These are phyloP conservation scores for Phaeosphaeriaceae sp. DNA, from an alignment of 2,329 filamentous ascomycete genomes.

Conservation along the genomic window DNA sequence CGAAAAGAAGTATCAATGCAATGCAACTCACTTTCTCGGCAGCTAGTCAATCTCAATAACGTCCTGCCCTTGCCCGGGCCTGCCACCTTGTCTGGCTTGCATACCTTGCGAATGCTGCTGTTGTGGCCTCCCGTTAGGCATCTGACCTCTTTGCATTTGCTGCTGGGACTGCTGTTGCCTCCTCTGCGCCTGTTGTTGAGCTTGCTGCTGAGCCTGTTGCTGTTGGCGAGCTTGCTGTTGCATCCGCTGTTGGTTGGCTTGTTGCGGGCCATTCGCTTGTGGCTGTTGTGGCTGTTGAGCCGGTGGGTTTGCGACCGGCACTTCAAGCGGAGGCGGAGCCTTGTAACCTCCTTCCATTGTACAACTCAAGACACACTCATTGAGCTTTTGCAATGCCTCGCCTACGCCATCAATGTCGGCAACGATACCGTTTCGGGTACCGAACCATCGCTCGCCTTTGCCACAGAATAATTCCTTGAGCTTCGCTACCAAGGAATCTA, in stretches of 20 bases:
- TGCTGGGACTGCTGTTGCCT: slow-evolving; percentile 17
- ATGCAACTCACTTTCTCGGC: background rate
- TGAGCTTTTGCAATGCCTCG: slow-evolving; percentile 45
- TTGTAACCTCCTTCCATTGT: slow-evolving; percentile 37
- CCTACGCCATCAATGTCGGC: slow-evolving; percentile 45
- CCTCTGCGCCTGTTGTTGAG: slow-evolving; percentile 15
- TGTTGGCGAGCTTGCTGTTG: slow-evolving; percentile 10
- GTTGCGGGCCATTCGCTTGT: slow-evolving; percentile 6
- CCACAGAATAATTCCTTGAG: slow-evolving; percentile 43
- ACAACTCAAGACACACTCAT: slow-evolving; percentile 47
- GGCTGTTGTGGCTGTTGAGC: slow-evolving; percentile 6
- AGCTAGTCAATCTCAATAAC: slow-evolving; percentile 34
- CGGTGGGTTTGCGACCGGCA: slow-evolving; percentile 5
- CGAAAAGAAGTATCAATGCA: background rate
- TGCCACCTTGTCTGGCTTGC: slow-evolving; percentile 6
- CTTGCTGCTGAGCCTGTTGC: slow-evolving; percentile 13
- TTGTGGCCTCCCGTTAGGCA: slow-evolving; percentile 13
- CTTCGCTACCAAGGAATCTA: slow-evolving; percentile 38
- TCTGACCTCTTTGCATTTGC: slow-evolving; percentile 10
- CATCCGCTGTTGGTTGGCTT: slow-evolving; percentile 2
- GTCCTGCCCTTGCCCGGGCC: slow-evolving; percentile 16
- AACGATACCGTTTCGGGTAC: slow-evolving; percentile 47
- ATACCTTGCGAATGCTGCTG: slow-evolving; percentile 14
- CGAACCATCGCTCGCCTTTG: slow-evolving; percentile 46
- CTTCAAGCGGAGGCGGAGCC: slow-evolving; percentile 23